Evolutionary conservation across 352 stramenopile species (phyloP), one percentile per base, ranked within the genome.

Genomic region (Phytophthora cactorum): DNA sequence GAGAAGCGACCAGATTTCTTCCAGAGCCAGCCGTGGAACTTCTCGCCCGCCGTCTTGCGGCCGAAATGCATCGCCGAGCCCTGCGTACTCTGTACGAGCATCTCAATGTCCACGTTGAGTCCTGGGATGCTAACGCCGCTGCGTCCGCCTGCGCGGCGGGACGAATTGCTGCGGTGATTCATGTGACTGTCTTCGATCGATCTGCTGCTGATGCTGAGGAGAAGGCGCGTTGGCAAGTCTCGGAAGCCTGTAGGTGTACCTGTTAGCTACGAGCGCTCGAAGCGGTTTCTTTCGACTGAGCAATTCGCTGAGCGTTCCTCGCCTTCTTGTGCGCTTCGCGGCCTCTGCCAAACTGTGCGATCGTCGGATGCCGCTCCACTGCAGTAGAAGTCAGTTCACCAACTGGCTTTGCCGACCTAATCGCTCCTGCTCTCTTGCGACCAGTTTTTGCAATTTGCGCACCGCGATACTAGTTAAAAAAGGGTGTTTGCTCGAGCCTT

Each of bases 1-100:
- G 78, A 79, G 61, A 95, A 95, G 15, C 84, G 81, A 7, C 87
- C 84, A 3, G 76, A 90, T 58, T 92, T 92, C 68, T 88, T 93
- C 84, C 84, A 95, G 5, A 95, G 79, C 87, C 84, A 93, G 6
- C 87, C 87, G 59, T 93, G 84, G 51, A 92, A 92, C 57, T 92
- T 91, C 57, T 95, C 85, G 54, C 66, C 74, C 45, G 69, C 63
- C 43, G 70, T 79, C 63, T 89, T 87, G 51, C 84, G 82, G 9
- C 81, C 81, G 60, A 84, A 90, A 46, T 84, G 74, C 75, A 90
- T 91, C 43, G 85, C 82, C 9, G 80, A 87, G 15, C 81, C 84
- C 71, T 93, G 85, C 36, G 85, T 93, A 32, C 78, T 89, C 68
- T 93, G 85, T 34, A 93, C 85, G n/a, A 93, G 81, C 69, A 93